phyloP scores from a whole-genome alignment of 768 basidiomycete species.

The Chalciporus sphaerocephalus region DNA sequence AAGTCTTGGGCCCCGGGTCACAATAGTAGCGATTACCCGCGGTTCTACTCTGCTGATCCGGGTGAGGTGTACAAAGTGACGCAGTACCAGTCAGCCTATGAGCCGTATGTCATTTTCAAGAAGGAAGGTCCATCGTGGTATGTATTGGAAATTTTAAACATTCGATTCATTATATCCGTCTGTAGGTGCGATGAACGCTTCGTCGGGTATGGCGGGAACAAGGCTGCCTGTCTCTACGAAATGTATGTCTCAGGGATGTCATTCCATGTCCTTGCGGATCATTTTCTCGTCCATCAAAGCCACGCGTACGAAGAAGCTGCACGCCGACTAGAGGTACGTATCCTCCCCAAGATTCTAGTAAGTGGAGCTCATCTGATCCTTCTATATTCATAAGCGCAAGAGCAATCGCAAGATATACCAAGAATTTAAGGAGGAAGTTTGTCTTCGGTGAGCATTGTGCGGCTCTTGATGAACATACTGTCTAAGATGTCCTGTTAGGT shows the following conservation, averaged over 20 bases:
- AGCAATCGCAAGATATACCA: conserved; percentile 73
- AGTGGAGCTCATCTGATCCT: neutral
- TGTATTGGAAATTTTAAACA: conserved; percentile 9
- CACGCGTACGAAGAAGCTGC: conserved; percentile 76
- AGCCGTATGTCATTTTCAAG: conserved; percentile 83
- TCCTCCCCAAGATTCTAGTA: neutral
- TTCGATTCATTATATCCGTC: neutral
- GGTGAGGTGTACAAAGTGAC: conserved; percentile 74
- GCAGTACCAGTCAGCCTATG: conserved; percentile 78
- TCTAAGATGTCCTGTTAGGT: conserved; percentile 35
- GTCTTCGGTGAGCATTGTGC: conserved; percentile 54
- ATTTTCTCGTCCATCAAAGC: conserved; percentile 86
- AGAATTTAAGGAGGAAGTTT: conserved; percentile 76
- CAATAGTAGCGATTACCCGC: conserved; percentile 72
- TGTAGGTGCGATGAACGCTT: conserved; percentile 87
- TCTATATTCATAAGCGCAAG: conserved; percentile 45
- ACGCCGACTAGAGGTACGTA: conserved; percentile 62
- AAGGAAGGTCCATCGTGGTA: conserved; percentile 75
- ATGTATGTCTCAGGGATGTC: conserved; percentile 85
- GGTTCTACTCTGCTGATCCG: conserved; percentile 55
- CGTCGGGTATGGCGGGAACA: conserved; percentile 88
- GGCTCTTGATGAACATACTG: neutral
- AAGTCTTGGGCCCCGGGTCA: conserved; percentile 75
- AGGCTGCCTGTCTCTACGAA: conserved; percentile 88
- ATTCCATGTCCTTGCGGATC: conserved; percentile 80